Percentiles rank a stretch among this genome's conserved stretches.
Evolutionary conservation across 2,329 filamentous ascomycete genomes (phyloP).

Genomic region (Stachybotrys elegans): DNA sequence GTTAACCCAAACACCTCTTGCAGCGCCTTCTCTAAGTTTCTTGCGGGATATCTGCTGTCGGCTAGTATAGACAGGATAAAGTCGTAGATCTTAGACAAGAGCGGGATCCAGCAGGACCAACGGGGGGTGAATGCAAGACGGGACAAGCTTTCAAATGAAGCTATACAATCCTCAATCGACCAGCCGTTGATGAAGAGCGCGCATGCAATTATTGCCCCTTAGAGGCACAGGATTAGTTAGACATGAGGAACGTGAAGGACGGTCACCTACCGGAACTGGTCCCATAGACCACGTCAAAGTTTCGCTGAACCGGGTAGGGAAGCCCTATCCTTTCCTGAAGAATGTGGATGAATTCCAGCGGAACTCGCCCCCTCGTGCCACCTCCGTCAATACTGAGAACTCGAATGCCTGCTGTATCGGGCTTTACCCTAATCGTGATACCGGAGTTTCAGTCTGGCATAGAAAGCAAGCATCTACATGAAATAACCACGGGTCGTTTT

Average conservation of each 20-base stretch:
- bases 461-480: constrained; percentile 5
- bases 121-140: neutral
- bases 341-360: constrained; percentile 5
- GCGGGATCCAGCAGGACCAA: constrained; percentile 5
- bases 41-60: constrained; percentile 8
- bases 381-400: constrained; percentile 9
- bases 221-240: no score
- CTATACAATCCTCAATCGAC: constrained; percentile 7
- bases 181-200: constrained; percentile 9
- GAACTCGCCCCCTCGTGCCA: constrained; percentile 5
- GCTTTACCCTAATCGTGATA: constrained; percentile 3
- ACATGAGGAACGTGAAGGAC: no score
- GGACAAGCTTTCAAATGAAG: constrained; percentile 5
- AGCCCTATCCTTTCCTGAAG: constrained; percentile 7
- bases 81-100: constrained; percentile 3
- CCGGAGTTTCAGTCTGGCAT: constrained; percentile 1
- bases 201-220: constrained; percentile 8
- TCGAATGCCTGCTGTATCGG: constrained; percentile 4
- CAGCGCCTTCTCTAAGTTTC: constrained; percentile 6
- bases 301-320: constrained; percentile 5
- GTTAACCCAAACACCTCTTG: constrained; percentile 6
- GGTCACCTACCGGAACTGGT: constrained; percentile 9
- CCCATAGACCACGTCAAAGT: constrained; percentile 9
- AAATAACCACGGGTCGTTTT: constrained; percentile 5
- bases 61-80: constrained; percentile 5